Percentiles rank a stretch among this genome's conserved stretches.
Evolutionary conservation across 768 basidiomycete genomes (phyloP).

Genomic region (Russula emetica): DNA sequence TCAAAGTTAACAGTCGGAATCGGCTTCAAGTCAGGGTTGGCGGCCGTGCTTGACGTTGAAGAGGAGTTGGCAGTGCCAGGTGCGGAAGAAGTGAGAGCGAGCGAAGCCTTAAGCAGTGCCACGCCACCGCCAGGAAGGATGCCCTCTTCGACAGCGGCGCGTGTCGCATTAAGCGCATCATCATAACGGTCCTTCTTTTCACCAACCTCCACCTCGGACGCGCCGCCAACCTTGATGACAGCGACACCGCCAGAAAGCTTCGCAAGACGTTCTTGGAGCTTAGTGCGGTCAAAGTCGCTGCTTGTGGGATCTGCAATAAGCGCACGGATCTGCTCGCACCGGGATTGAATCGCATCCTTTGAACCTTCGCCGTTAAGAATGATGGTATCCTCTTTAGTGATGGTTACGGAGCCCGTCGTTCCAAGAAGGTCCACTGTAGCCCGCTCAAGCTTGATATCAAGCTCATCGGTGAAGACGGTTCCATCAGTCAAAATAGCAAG

Average conservation of each 20-base stretch:
- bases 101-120: constrained; percentile 82
- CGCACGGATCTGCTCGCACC: constrained; percentile 92
- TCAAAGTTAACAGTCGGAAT: constrained; percentile 90
- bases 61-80: constrained; percentile 29
- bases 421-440: constrained; percentile 87
- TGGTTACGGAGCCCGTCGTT: constrained; percentile 82
- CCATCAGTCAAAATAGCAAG: constrained; percentile 96
- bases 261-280: constrained; percentile 94
- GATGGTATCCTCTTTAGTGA: constrained; percentile 98
- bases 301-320: constrained; percentile 80
- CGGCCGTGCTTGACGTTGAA: constrained; percentile 32
- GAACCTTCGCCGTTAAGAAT: constrained; percentile 89
- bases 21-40: constrained; percentile 55
- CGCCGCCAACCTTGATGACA: constrained; percentile 96
- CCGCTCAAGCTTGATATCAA: constrained; percentile 95
- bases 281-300: constrained; percentile 88
- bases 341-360: constrained; percentile 84
- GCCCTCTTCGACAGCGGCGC: constrained; percentile 97
- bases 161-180: constrained; percentile 95
- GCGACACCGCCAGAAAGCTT: constrained; percentile 96
- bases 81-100: constrained; percentile 53
- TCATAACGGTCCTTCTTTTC: constrained; percentile 99
- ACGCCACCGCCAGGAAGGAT: constrained; percentile 96
- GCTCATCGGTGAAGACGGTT: constrained; percentile 87
- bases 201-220: constrained; percentile 91